These are phyloP conservation scores for Pistacia integerrima DNA, from an alignment of 345 rosid species.

Conservation along the genomic window DNA sequence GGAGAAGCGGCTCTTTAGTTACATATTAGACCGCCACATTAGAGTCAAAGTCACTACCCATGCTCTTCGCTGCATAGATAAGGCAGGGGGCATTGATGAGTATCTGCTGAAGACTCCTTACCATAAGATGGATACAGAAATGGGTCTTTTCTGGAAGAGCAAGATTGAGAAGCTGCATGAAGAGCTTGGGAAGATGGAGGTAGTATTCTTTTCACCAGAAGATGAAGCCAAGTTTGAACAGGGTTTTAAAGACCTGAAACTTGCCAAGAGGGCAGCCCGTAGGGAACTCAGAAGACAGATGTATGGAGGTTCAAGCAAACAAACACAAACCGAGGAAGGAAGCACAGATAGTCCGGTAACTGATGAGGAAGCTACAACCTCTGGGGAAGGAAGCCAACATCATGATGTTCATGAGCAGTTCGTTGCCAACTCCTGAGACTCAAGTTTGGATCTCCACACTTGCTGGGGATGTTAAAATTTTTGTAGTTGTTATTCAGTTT, in stretches of 20 bases:
- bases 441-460: slow-evolving; percentile 4
- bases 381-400: slow-evolving; percentile 33
- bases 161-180: slow-evolving; percentile 87
- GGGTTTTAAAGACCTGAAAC: slow-evolving; percentile 72
- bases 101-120: slow-evolving; percentile 92
- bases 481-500: slow-evolving; percentile 1
- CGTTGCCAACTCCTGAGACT: slow-evolving; percentile 41
- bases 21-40: slow-evolving; percentile 85
- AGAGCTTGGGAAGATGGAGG: slow-evolving; percentile 77
- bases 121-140: slow-evolving; percentile 91
- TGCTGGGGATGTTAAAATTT: slow-evolving; percentile 13
- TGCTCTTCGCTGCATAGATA: slow-evolving; percentile 96
- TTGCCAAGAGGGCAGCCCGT: slow-evolving; percentile 63
- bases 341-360: slow-evolving; percentile 13
- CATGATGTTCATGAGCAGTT: slow-evolving; percentile 38
- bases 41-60: slow-evolving; percentile 89
- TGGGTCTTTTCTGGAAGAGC: slow-evolving; percentile 89
- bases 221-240: slow-evolving; percentile 78
- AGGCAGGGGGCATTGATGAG: slow-evolving; percentile 98
- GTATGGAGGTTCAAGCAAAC: slow-evolving; percentile 42
- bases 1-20: slow-evolving; percentile 90
- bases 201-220: slow-evolving; percentile 71
- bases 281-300: slow-evolving; percentile 64
- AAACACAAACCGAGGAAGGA: slow-evolving; percentile 32
- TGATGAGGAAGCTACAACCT: slow-evolving; percentile 10